Percentiles rank a stretch among this genome's conserved stretches.
phyloP scores from a whole-genome alignment of 805 yeast genomes.

The Brettanomyces custersianus region DNA sequence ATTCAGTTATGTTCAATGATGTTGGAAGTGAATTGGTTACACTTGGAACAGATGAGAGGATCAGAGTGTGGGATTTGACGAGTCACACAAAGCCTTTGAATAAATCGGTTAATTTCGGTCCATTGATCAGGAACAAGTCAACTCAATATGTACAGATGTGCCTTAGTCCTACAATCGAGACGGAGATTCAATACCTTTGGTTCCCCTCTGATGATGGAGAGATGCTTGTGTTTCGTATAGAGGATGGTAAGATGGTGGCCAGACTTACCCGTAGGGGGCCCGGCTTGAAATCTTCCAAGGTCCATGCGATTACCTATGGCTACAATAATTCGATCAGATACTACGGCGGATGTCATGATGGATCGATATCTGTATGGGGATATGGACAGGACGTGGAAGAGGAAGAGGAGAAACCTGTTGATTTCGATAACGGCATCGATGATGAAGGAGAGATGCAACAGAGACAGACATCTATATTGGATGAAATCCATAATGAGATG shows the following conservation, averaged over 20 bases:
- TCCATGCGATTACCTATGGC: conserved; percentile 44
- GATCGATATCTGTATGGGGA: conserved; percentile 54
- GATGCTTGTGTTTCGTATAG: conserved; percentile 44
- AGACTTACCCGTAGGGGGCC: conserved; percentile 39
- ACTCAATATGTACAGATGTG: conserved; percentile 49
- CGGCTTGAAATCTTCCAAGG: conserved; percentile 27
- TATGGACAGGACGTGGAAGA: conserved; percentile 20
- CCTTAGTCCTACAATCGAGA: conserved; percentile 41
- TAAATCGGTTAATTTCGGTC: conserved; percentile 67
- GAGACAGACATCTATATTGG: conserved; percentile 12
- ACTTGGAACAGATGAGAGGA: conserved; percentile 72
- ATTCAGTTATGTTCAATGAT: conserved; percentile 70
- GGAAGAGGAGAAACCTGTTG: conserved; percentile 4
- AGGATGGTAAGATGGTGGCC: conserved; percentile 55
- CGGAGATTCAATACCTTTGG: conserved; percentile 48
- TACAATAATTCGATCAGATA: conserved; percentile 37
- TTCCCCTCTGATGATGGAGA: conserved; percentile 76
- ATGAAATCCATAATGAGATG: conserved; percentile 22
- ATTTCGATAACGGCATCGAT: conserved; percentile 15
- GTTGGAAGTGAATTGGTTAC: conserved; percentile 54
- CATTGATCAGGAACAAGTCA: conserved; percentile 58
- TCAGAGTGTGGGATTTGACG: conserved; percentile 70
- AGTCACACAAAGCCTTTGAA: conserved; percentile 39
- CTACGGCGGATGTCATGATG: conserved; percentile 59
- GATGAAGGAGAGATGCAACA: not conserved